Conservation (phyloP, 345 rosid species). For the Raphanus sativus region DNA sequence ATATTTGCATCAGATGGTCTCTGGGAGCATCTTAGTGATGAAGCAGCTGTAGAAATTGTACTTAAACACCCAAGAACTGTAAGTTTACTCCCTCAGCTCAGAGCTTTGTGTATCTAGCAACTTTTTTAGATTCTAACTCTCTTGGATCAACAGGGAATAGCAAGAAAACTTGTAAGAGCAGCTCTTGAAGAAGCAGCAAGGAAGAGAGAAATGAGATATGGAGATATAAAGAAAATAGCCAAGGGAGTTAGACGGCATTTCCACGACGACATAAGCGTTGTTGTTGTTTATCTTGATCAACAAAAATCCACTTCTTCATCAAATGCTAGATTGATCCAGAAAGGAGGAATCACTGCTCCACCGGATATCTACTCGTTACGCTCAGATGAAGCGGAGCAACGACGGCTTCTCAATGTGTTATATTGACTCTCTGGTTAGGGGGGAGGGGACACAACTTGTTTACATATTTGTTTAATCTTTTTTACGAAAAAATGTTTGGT, state of each 20-base stretch:
- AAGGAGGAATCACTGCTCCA: slow-evolving; percentile 64
- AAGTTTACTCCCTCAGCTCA: slow-evolving; percentile 35
- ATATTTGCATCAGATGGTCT: slow-evolving; percentile 99
- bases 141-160: slow-evolving; percentile 59
- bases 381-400: slow-evolving; percentile 48
- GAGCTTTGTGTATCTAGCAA: background rate
- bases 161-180: slow-evolving; percentile 63
- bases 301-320: slow-evolving; percentile 33
- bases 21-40: slow-evolving; percentile 95
- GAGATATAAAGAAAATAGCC: slow-evolving; percentile 58
- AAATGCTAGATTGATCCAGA: slow-evolving; percentile 26
- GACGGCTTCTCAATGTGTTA: slow-evolving; percentile 27
- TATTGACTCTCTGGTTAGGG: slow-evolving; percentile 19
- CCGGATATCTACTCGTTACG: slow-evolving; percentile 67
- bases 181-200: slow-evolving; percentile 70
- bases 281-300: slow-evolving; percentile 76
- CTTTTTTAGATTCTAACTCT: background rate
- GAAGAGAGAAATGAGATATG: slow-evolving; percentile 68
- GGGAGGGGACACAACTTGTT: slow-evolving; percentile 12
- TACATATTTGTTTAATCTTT: slow-evolving; percentile 35
- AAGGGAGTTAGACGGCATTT: slow-evolving; percentile 72
- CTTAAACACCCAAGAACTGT: slow-evolving; percentile 84
- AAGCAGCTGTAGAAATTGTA: slow-evolving; percentile 84
- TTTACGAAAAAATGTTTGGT: background rate
- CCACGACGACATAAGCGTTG: slow-evolving; percentile 74